Evolutionary conservation across 192 early-diverging fungal species (phyloP).

Genomic region (Chytriomyces hyalinus): DNA sequence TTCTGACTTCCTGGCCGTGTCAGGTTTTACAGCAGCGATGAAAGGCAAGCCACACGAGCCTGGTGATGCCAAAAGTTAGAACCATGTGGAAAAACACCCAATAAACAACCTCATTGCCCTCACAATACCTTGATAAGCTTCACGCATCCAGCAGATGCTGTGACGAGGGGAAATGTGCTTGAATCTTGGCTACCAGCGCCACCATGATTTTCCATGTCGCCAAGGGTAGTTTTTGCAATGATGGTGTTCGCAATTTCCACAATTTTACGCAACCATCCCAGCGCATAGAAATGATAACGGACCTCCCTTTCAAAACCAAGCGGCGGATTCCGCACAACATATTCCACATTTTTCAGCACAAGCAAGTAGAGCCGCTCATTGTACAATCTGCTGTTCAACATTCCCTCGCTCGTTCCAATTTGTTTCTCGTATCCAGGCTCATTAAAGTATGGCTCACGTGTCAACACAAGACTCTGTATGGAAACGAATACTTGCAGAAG

Average conservation of each 20-base stretch:
- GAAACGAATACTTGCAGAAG: constrained; percentile 61
- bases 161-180: constrained; percentile 30
- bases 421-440: constrained; percentile 67
- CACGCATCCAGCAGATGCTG: constrained; percentile 22
- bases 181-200: not conserved
- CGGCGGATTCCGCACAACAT: constrained; percentile 42
- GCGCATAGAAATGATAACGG: constrained; percentile 20
- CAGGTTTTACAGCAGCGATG: no score
- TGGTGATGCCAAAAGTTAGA: no score
- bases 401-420: constrained; percentile 57
- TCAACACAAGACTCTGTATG: constrained; percentile 62
- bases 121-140: constrained; percentile 34
- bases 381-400: constrained; percentile 52
- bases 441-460: constrained; percentile 61
- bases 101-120: no score
- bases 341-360: constrained; percentile 43
- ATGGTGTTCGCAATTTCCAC: constrained; percentile 23
- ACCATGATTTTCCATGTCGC: constrained; percentile 3
- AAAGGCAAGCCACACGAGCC: no score
- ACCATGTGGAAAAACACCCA: no score
- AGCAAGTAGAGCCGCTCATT: constrained; percentile 65
- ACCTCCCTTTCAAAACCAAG: constrained; percentile 36
- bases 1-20: no score
- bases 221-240: constrained; percentile 20
- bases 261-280: constrained; percentile 22